Evolutionary conservation across 805 yeast genomes (phyloP).

Genomic region (Cyberlindnera lachancei): DNA sequence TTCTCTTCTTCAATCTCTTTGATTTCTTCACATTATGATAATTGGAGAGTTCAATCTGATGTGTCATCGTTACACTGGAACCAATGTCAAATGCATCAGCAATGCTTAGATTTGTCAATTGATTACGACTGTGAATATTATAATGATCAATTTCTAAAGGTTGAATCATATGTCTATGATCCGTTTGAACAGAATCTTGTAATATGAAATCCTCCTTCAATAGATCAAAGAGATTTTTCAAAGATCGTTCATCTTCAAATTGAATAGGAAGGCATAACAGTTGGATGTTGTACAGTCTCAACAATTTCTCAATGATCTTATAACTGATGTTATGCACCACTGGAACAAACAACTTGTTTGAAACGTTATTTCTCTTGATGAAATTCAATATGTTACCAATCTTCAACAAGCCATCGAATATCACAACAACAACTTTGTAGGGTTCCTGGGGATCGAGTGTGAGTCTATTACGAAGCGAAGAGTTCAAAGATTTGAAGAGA

Average conservation of each 20-base stretch:
- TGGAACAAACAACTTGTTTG: slow-evolving; percentile 18
- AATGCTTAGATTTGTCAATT: too few relatives aligned
- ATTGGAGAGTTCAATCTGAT: slow-evolving; percentile 7
- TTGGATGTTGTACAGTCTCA: slow-evolving; percentile 12
- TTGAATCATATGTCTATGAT: background rate
- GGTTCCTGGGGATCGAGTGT: slow-evolving; percentile 14
- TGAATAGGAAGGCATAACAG: slow-evolving; percentile 21
- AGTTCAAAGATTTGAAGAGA: slow-evolving; percentile 15
- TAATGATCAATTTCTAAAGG: background rate
- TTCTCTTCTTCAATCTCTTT: slow-evolving; percentile 11
- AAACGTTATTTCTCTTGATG: slow-evolving; percentile 11
- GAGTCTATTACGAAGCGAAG: slow-evolving; percentile 10
- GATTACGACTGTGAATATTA: background rate
- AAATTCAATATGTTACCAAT: slow-evolving; percentile 23
- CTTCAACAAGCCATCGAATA: slow-evolving; percentile 23
- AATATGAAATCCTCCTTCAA: slow-evolving; percentile 14
- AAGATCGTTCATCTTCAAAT: slow-evolving; percentile 12
- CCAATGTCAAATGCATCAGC: too few relatives aligned
- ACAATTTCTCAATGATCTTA: slow-evolving; percentile 14
- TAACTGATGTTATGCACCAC: slow-evolving; percentile 18
- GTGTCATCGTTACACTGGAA: slow-evolving; percentile 11
- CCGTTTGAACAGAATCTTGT: slow-evolving; percentile 3
- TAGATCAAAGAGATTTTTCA: slow-evolving; percentile 15
- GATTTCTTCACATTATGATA: slow-evolving; percentile 2
- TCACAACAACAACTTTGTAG: slow-evolving; percentile 14